Conservation (phyloP, 2,329 filamentous ascomycete genomes). For the Paecilomyces sp. region DNA sequence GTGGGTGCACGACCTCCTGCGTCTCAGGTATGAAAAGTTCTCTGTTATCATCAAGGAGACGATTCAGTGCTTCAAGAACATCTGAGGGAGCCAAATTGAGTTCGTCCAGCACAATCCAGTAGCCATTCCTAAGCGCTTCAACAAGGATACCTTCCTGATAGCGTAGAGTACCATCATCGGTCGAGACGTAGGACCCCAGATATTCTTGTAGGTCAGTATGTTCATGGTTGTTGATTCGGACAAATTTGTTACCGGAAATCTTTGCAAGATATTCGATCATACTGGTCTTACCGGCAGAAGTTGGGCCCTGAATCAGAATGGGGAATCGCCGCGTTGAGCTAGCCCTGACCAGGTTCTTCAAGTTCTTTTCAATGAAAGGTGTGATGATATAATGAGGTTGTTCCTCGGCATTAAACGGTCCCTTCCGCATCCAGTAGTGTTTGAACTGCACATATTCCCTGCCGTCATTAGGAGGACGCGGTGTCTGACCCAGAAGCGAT, state of each 20-base stretch:
- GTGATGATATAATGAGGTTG: conserved; percentile 94
- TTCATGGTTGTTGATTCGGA: conserved; percentile 98
- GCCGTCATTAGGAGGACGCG: conserved; percentile 69
- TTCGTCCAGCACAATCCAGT: conserved; percentile 98
- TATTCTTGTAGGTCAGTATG: conserved; percentile 98
- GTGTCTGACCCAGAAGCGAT: conserved; percentile 68
- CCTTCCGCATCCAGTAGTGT: conserved; percentile 86
- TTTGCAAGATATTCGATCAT: conserved; percentile 99
- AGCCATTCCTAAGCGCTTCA: conserved; percentile 81
- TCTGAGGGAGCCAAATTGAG: conserved; percentile 95
- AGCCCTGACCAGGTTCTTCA: conserved; percentile 88
- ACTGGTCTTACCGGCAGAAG: conserved; percentile 95
- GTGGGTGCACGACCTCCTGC: conserved; percentile 84
- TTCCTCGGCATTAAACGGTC: conserved; percentile 58
- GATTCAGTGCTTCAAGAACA: conserved; percentile 91
- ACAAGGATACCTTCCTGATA: conserved; percentile 95
- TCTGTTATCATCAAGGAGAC: conserved; percentile 89
- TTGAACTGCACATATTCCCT: conserved; percentile 75
- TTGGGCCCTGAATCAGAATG: conserved; percentile 91
- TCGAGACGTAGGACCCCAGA: conserved; percentile 86
- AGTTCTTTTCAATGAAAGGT: conserved; percentile 86
- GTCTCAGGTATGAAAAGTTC: conserved; percentile 95
- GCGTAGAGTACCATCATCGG: conserved; percentile 70
- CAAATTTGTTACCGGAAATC: conserved; percentile 91
- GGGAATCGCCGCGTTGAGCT: conserved; percentile 89